Conservation (phyloP, 805 yeast species). For the Starmerella bombicola region DNA sequence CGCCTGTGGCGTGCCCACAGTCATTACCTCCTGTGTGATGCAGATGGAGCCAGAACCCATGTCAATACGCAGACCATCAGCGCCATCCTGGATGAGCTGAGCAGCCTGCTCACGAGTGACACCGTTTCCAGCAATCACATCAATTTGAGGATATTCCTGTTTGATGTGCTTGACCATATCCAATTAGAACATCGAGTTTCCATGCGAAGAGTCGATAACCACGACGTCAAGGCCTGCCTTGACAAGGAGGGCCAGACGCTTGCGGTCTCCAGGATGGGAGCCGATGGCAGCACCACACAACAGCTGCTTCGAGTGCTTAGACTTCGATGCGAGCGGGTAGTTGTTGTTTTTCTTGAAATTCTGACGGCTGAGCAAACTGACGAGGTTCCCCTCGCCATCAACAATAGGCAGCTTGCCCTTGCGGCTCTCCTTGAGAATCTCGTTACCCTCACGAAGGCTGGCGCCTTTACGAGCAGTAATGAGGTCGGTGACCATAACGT, state of each 20-base stretch:
- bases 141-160: slow-evolving; percentile 58
- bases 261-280: slow-evolving; percentile 78
- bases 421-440: slow-evolving; percentile 78
- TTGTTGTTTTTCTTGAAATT: slow-evolving; percentile 92
- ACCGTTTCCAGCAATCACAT: slow-evolving; percentile 95
- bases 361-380: slow-evolving; percentile 84
- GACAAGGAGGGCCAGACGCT: slow-evolving; percentile 69
- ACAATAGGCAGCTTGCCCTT: slow-evolving; percentile 96
- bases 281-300: slow-evolving; percentile 99
- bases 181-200: slow-evolving; percentile 90
- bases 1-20: slow-evolving; percentile 99
- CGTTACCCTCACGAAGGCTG: slow-evolving; percentile 74
- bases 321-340: slow-evolving; percentile 91
- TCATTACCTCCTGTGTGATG: slow-evolving; percentile 99
- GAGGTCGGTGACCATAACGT: slow-evolving; percentile 81
- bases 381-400: slow-evolving; percentile 60
- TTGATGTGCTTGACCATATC: slow-evolving; percentile 90
- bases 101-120: slow-evolving; percentile 99
- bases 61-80: slow-evolving; percentile 96
- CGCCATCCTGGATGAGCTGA: slow-evolving; percentile 83
- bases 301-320: slow-evolving; percentile 83
- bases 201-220: slow-evolving; percentile 90
- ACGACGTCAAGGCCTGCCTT: slow-evolving; percentile 97
- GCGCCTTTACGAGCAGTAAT: slow-evolving; percentile 77
- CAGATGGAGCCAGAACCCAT: slow-evolving; percentile 99